These are phyloP conservation scores for Coemansia javaensis DNA, from an alignment of 192 early-diverging fungal genomes.

Conservation along the genomic window DNA sequence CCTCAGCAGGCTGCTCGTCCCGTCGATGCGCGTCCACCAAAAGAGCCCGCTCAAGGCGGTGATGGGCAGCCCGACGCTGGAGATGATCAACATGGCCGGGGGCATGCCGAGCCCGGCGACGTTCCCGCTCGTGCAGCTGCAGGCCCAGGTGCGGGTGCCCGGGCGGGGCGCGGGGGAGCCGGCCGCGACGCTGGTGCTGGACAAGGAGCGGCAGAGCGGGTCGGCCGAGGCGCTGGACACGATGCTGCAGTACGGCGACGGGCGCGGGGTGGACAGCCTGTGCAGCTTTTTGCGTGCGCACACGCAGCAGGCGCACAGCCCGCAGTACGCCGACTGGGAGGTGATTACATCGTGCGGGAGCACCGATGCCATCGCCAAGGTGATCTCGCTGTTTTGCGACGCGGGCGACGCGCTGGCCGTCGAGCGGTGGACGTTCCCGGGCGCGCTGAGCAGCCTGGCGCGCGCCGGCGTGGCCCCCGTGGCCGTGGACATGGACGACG, in stretches of 20 bases:
- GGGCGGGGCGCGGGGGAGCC: slow-evolving; percentile 6
- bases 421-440: slow-evolving; percentile 59
- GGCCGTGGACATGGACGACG: slow-evolving; percentile 53
- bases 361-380: slow-evolving; percentile 56
- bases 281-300: slow-evolving; percentile 50
- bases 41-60: slow-evolving; percentile 49
- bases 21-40: slow-evolving; percentile 22
- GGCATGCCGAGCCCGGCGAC: slow-evolving; percentile 62
- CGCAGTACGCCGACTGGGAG: slow-evolving; percentile 59
- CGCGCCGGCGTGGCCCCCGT: slow-evolving; percentile 46
- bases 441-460: slow-evolving; percentile 49
- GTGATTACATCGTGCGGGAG: slow-evolving; percentile 60
- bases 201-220: slow-evolving; percentile 7
- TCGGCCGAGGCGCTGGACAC: slow-evolving; percentile 33
- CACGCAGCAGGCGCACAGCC: slow-evolving; percentile 44
- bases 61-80: slow-evolving; percentile 40
- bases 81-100: slow-evolving; percentile 66
- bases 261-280: slow-evolving; percentile 51
- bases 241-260: slow-evolving; percentile 59
- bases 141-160: slow-evolving; percentile 43
- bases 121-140: slow-evolving; percentile 61
- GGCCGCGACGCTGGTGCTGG: slow-evolving; percentile 28
- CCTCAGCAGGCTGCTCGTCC: slow-evolving; percentile 34
- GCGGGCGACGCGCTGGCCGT: slow-evolving; percentile 57
- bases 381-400: slow-evolving; percentile 51